phyloP scores from a whole-genome alignment of 1,284 basidiomycete genomes.

The Neonothopanus nambi region DNA sequence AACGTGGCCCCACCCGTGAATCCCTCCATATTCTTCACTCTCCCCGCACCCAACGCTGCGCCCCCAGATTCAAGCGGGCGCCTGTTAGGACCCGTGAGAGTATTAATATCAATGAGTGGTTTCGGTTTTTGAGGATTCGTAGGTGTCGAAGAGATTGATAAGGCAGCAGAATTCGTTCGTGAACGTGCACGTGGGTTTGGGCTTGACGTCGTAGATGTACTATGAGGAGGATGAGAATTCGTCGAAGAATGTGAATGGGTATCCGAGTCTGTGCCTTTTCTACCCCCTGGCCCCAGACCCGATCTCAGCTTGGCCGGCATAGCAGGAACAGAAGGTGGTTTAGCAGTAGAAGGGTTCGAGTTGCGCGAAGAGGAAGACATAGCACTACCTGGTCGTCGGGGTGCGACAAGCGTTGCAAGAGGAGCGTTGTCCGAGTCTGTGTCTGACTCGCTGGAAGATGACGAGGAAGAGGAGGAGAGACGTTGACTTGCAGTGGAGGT shows the following conservation, averaged over 20 bases:
- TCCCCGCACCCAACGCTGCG: neutral
- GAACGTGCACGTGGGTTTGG: no score
- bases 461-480: neutral
- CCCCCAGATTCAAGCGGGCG: slow-evolving; percentile 21
- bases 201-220: no score
- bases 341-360: slow-evolving; percentile 10
- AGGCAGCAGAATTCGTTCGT: no score
- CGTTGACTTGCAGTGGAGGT: no score
- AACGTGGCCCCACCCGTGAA: slow-evolving; percentile 42
- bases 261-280: slow-evolving; percentile 2
- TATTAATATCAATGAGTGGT: slow-evolving; percentile 47
- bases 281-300: neutral
- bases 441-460: slow-evolving; percentile 27
- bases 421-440: slow-evolving; percentile 45
- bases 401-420: slow-evolving; percentile 42
- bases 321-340: slow-evolving; percentile 8
- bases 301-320: no score
- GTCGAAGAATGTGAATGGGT: no score
- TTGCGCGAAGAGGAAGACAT: slow-evolving; percentile 30
- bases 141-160: neutral
- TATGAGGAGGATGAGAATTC: no score
- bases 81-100: slow-evolving; percentile 33
- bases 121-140: slow-evolving; percentile 27
- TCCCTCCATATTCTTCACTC: slow-evolving; percentile 27
- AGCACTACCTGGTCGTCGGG: slow-evolving; percentile 40